Evolutionary conservation across 148 eudicot genomes (phyloP).

Genomic region (Tetragonia tetragonoides): DNA sequence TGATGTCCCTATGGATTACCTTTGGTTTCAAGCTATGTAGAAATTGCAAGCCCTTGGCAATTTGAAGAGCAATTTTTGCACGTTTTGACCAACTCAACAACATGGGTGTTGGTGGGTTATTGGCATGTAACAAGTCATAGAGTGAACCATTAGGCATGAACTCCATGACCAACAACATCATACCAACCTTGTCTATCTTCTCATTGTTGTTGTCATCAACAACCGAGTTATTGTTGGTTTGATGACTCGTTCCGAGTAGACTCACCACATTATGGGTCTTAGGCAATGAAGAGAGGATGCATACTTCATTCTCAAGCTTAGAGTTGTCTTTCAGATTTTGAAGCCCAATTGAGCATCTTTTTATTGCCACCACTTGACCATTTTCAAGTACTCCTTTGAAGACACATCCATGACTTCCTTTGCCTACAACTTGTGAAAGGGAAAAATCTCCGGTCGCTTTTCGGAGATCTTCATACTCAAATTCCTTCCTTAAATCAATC

Average conservation of each 20-base stretch:
- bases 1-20: conserved; percentile 67
- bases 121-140: conserved; percentile 38
- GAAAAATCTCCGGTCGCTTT: conserved; percentile 66
- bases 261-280: conserved; percentile 32
- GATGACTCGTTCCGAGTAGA: conserved; percentile 46
- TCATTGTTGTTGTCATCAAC: background rate
- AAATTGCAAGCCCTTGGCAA: conserved; percentile 50
- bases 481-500: conserved; percentile 36
- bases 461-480: conserved; percentile 55
- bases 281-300: conserved; percentile 44
- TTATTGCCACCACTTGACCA: conserved; percentile 53
- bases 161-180: conserved; percentile 57
- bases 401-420: conserved; percentile 84
- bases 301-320: conserved; percentile 60
- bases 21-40: conserved; percentile 41
- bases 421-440: conserved; percentile 49
- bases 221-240: background rate
- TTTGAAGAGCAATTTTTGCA: conserved; percentile 43
- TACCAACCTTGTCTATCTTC: background rate
- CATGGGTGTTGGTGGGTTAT: conserved; percentile 22
- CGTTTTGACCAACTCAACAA: conserved; percentile 42
- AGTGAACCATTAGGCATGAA: conserved; percentile 71
- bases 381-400: conserved; percentile 58
- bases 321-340: conserved; percentile 55
- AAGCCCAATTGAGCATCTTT: conserved; percentile 52